Percentiles rank a stretch among this genome's conserved stretches.
phyloP scores from a whole-genome alignment of 2,329 filamentous ascomycete species.

The Penicillium sp. region DNA sequence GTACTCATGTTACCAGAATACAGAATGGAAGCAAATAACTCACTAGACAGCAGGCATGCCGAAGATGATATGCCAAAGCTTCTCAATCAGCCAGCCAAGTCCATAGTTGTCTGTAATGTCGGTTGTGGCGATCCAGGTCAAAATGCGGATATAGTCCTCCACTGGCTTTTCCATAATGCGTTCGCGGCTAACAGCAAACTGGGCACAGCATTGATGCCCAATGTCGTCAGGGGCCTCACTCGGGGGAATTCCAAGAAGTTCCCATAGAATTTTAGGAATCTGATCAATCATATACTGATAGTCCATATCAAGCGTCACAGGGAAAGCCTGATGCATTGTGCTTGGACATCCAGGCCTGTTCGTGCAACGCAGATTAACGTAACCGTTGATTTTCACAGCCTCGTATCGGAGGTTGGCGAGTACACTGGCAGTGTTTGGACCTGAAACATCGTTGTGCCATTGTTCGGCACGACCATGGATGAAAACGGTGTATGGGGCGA shows the following conservation, averaged over 20 bases:
- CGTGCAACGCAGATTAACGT: conserved; percentile 43
- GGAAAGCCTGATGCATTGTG: neutral
- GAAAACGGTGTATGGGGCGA: conserved; percentile 62
- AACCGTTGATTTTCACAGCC: conserved; percentile 41
- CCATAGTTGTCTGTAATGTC: conserved; percentile 15
- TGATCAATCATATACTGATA: neutral
- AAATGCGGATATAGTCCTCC: neutral
- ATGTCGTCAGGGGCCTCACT: neutral
- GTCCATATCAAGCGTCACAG: neutral
- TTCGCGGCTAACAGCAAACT: neutral
- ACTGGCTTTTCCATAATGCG: neutral
- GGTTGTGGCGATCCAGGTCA: conserved; percentile 1
- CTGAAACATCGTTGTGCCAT: conserved; percentile 58
- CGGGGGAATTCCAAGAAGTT: neutral
- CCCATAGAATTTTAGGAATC: neutral
- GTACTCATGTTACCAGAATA: too few relatives aligned
- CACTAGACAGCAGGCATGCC: conserved; percentile 17
- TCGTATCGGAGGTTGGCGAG: conserved; percentile 36
- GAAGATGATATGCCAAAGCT: conserved; percentile 23
- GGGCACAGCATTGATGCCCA: neutral
- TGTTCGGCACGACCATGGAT: conserved; percentile 60
- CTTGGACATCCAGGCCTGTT: conserved; percentile 7
- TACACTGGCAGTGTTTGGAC: conserved; percentile 29
- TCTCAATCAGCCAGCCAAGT: conserved; percentile 20
- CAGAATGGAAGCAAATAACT: neutral